A percentile compares a stretch with the other conserved stretches of the same genome.
Evolutionary conservation across 2,329 filamentous ascomycete genomes (phyloP).

Genomic region (Immersiporthe knoxdaviesiana): DNA sequence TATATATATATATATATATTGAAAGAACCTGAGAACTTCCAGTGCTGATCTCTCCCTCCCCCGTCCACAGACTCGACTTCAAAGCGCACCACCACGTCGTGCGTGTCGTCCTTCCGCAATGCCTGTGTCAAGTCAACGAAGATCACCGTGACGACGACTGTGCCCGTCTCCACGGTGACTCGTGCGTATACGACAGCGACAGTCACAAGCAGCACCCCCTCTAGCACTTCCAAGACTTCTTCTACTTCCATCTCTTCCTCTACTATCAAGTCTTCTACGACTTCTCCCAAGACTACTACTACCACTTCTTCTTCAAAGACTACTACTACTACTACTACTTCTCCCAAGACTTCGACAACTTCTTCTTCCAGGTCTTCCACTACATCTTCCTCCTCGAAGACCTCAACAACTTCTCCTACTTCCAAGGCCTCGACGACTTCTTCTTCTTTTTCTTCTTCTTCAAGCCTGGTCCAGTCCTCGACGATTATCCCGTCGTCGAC

Average conservation of each 20-base stretch:
- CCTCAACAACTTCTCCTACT: background rate
- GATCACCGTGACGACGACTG: background rate
- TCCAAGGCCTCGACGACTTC: background rate
- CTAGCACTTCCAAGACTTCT: background rate
- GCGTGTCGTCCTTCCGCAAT: background rate
- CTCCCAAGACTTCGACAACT: background rate
- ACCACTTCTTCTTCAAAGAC: background rate
- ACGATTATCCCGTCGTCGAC: background rate
- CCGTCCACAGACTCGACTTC: background rate
- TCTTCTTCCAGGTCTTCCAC: background rate
- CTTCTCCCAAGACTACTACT: background rate
- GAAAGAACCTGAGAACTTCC: background rate
- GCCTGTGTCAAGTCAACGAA: background rate
- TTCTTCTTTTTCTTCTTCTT: background rate
- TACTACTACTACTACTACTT: background rate
- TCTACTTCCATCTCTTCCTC: background rate
- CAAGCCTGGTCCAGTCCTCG: background rate
- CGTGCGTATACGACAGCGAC: background rate
- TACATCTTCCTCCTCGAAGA: background rate
- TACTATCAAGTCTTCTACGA: background rate
- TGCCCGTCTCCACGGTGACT: slow-evolving; percentile 11
- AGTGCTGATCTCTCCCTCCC: background rate
- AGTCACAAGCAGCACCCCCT: background rate
- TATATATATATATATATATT: no score
- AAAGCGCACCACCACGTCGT: background rate